phyloP scores from a whole-genome alignment of 2,329 filamentous ascomycete species.

The Fusarium ambrosium region DNA sequence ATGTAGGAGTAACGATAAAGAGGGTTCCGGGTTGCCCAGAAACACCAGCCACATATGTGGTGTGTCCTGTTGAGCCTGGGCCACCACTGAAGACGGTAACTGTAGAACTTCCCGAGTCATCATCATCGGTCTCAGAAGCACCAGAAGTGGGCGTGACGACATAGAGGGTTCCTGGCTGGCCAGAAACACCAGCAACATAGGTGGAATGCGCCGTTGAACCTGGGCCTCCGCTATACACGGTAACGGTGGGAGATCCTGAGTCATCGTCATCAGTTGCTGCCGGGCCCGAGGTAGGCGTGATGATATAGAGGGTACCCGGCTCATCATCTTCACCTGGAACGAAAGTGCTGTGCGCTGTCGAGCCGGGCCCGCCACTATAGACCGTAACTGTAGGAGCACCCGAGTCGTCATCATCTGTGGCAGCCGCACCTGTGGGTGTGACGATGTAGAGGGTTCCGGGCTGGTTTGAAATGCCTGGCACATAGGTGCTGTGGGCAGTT shows the following conservation, averaged over 20 bases:
- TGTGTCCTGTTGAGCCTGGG: not conserved
- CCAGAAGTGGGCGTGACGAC: not conserved
- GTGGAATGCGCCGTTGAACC: not conserved
- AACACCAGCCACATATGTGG: not conserved
- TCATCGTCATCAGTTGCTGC: not conserved
- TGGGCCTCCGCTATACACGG: not conserved
- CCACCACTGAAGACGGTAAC: slow-evolving; percentile 4
- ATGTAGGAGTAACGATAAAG: not conserved
- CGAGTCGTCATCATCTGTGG: not conserved
- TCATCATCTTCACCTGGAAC: not conserved
- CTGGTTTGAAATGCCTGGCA: slow-evolving; percentile 7
- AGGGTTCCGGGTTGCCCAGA: not conserved
- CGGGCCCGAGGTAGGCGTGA: not conserved
- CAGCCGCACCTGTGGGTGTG: not conserved
- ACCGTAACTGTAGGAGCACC: not conserved
- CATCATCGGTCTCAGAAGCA: not conserved
- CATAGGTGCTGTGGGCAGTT: slow-evolving; percentile 3
- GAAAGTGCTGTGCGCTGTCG: not conserved
- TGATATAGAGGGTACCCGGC: not conserved
- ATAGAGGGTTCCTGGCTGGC: not conserved
- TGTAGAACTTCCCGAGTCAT: not conserved
- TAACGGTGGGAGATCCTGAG: not conserved
- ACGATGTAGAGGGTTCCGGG: slow-evolving; percentile 17
- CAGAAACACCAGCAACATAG: not conserved
- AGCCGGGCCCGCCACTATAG: not conserved